These are phyloP conservation scores for Colletotrichum lini DNA, from an alignment of 2,329 filamentous ascomycete species.

Conservation along the genomic window DNA sequence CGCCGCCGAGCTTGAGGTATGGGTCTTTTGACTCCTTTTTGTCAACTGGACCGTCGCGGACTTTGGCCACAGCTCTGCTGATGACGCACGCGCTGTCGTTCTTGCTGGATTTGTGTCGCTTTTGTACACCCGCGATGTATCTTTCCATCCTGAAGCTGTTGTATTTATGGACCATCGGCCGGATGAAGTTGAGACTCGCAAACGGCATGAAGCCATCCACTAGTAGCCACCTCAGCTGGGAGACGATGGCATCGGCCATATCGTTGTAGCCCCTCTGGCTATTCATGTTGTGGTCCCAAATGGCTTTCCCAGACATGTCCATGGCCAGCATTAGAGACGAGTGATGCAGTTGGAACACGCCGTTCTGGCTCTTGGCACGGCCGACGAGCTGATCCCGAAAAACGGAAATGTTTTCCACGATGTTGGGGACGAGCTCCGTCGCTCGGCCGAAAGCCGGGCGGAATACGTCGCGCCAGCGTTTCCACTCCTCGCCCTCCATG, in stretches of 20 bases:
- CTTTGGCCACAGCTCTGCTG: slow-evolving; percentile 16
- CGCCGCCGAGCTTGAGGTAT: slow-evolving; percentile 9
- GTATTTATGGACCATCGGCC: slow-evolving; percentile 22
- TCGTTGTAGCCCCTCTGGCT: slow-evolving; percentile 23
- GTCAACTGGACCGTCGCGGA: background rate
- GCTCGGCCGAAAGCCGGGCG: slow-evolving; percentile 24
- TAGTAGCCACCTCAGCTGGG: slow-evolving; percentile 21
- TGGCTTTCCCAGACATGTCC: slow-evolving; percentile 29
- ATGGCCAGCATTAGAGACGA: slow-evolving; percentile 22
- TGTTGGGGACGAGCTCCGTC: slow-evolving; percentile 16
- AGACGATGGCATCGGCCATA: slow-evolving; percentile 27
- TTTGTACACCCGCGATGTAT: slow-evolving; percentile 20
- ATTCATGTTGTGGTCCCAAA: slow-evolving; percentile 29
- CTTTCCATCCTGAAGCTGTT: slow-evolving; percentile 27
- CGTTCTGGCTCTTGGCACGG: background rate
- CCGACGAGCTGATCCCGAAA: slow-evolving; percentile 23
- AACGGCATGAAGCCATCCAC: slow-evolving; percentile 20
- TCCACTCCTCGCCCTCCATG: slow-evolving; percentile 34
- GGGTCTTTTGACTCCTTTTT: background rate
- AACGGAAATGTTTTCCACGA: slow-evolving; percentile 12
- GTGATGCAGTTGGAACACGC: slow-evolving; percentile 6
- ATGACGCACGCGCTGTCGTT: slow-evolving; percentile 13
- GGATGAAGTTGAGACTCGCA: slow-evolving; percentile 22
- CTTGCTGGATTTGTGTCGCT: background rate
- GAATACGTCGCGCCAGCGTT: slow-evolving; percentile 26